Evolutionary conservation across 1,139 yeast genomes (phyloP).

Genomic region (Debaryomyces sp.): DNA sequence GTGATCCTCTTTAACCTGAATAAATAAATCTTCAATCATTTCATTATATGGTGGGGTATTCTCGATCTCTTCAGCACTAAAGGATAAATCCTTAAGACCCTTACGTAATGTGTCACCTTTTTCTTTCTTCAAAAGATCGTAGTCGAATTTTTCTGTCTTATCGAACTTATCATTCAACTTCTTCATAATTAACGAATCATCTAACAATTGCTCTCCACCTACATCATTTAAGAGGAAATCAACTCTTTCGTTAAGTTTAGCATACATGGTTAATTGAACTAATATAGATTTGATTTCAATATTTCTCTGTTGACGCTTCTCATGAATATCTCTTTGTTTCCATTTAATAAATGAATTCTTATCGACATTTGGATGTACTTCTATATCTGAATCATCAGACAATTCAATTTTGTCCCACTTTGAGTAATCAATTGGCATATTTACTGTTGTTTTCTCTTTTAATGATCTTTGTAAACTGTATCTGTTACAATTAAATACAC

Average conservation of each 20-base stretch:
- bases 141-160: slow-evolving; percentile 54
- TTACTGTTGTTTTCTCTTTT: slow-evolving; percentile 1
- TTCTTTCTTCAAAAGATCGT: slow-evolving; percentile 35
- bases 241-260: slow-evolving; percentile 70
- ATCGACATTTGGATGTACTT: slow-evolving; percentile 98
- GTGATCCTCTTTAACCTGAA: slow-evolving; percentile 65
- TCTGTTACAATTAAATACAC: neutral
- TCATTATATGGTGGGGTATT: slow-evolving; percentile 84
- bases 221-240: slow-evolving; percentile 55
- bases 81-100: slow-evolving; percentile 45
- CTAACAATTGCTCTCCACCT: slow-evolving; percentile 43
- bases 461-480: neutral
- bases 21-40: slow-evolving; percentile 87
- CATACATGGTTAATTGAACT: slow-evolving; percentile 76
- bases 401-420: slow-evolving; percentile 97
- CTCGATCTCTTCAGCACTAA: slow-evolving; percentile 54
- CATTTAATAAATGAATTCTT: slow-evolving; percentile 88
- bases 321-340: slow-evolving; percentile 98
- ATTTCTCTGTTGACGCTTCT: slow-evolving; percentile 81
- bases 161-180: slow-evolving; percentile 57
- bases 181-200: slow-evolving; percentile 40
- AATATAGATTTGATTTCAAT: slow-evolving; percentile 73
- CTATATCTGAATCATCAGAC: slow-evolving; percentile 94
- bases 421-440: slow-evolving; percentile 86
- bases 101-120: slow-evolving; percentile 44